Percentiles rank a stretch among this genome's conserved stretches.
Evolutionary conservation across 169 alveolate genomes (phyloP).

Genomic region (Eimeria maxima): DNA sequence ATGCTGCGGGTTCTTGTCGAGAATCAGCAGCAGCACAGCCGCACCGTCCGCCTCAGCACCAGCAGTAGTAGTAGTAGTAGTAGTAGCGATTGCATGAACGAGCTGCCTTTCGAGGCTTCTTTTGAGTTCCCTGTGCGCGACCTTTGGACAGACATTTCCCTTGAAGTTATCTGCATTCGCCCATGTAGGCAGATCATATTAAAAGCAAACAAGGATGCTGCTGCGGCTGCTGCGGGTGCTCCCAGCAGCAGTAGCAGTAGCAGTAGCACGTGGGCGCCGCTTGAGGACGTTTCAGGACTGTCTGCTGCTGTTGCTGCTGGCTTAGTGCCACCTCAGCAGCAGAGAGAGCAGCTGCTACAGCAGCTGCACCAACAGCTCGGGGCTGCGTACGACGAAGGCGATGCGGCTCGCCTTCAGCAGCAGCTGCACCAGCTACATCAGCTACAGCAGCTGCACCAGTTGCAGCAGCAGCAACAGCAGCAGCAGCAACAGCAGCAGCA

Average conservation of each 20-base stretch:
- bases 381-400: background rate
- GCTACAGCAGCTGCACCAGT: background rate
- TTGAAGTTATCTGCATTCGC: constrained; percentile 26
- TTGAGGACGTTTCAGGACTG: background rate
- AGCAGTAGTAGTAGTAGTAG: background rate
- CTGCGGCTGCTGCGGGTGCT: constrained; percentile 8
- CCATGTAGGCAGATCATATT: constrained; percentile 20
- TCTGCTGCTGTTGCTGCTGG: constrained; percentile 44
- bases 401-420: background rate
- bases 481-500: constrained; percentile 41
- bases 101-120: constrained; percentile 37
- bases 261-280: background rate
- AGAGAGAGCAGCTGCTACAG: constrained; percentile 10
- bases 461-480: constrained; percentile 49
- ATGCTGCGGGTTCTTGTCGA: constrained; percentile 50
- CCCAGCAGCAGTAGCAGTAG: constrained; percentile 16
- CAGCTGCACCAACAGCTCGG: constrained; percentile 1
- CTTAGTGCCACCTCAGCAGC: constrained; percentile 13
- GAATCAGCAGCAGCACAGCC: constrained; percentile 70
- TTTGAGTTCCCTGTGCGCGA: constrained; percentile 51
- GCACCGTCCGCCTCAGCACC: constrained; percentile 12
- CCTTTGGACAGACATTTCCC: constrained; percentile 71
- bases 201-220: background rate
- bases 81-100: constrained; percentile 14
- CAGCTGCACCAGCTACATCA: constrained; percentile 33